A percentile compares a stretch with the other conserved stretches of the same genome.
Evolutionary conservation across 768 basidiomycete genomes (phyloP).

Genomic region (Tulasnella sp.): DNA sequence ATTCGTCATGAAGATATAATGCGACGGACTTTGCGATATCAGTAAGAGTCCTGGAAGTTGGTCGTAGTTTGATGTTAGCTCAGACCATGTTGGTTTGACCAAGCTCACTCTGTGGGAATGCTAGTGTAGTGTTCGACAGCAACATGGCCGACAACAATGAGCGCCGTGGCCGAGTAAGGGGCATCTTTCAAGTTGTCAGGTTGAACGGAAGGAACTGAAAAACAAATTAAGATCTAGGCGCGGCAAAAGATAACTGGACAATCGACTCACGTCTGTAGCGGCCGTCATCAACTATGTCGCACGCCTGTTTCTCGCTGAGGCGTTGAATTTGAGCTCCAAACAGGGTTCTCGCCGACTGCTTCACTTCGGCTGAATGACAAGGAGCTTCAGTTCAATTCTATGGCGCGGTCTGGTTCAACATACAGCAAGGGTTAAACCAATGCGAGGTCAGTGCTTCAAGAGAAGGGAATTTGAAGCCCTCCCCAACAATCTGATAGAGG

Average conservation of each 20-base stretch:
- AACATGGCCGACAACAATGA: constrained; percentile 76
- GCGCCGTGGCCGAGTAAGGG: constrained; percentile 52
- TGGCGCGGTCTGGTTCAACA: constrained; percentile 24
- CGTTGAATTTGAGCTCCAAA: constrained; percentile 68
- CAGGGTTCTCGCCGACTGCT: constrained; percentile 64
- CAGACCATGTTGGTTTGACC: neutral
- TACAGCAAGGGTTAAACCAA: constrained; percentile 74
- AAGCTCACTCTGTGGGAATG: constrained; percentile 57
- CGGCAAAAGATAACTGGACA: neutral
- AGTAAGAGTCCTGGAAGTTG: constrained; percentile 52
- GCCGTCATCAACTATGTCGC: constrained; percentile 51
- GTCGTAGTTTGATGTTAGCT: neutral
- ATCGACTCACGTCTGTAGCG: constrained; percentile 49
- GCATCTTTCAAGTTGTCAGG: constrained; percentile 54
- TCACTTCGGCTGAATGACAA: constrained; percentile 50
- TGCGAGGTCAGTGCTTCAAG: constrained; percentile 61
- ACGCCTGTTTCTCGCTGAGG: constrained; percentile 60
- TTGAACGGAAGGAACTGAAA: constrained; percentile 53
- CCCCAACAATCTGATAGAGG: constrained; percentile 53
- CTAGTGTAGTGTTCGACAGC: constrained; percentile 73
- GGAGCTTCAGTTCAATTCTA: neutral
- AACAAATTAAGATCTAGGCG: neutral
- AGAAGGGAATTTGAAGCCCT: constrained; percentile 56
- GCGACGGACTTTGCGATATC: constrained; percentile 80
- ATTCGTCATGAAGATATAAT: constrained; percentile 68